Base-by-base conservation (phyloP, 176 grass and related monocot genomes). In the Miscanthus lutarioriparius region DNA sequence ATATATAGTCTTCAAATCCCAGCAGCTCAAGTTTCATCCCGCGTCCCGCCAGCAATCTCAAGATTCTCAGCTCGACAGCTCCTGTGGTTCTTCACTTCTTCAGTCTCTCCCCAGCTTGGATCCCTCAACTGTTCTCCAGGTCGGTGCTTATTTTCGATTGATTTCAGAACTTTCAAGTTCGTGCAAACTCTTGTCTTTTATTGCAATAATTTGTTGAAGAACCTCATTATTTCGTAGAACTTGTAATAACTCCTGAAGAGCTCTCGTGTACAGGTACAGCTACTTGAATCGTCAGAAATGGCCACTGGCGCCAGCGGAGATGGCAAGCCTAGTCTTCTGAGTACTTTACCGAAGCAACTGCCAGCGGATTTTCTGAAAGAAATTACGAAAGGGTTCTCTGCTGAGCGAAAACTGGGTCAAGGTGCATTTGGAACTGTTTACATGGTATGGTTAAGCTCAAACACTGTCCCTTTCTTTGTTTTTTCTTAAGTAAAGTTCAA, bases 341-440 rank as follows among this genome's bases (percentile, higher is more conserved):
- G 67, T 39, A 69, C 67, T 39, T 30, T 38, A 37, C 67, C 67
- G 35, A 39, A 39, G 35, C 3, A 69, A 12, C 16, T 69, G n/a
- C 35, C 35, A 39, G 35, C 9, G 20, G 19, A 39, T 0, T 69
- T 69, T 39, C 67, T 69, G 17, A 69, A 10, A 19, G 19, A 69
- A 16, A 69, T 69, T 20, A 39, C 67, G 0, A 1, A 39, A 12
- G 35, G 17, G 8, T 69, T 69, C 67, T 6, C 8, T 69, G 35
- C 17, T 38, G 67, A 39, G 0, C 17, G 67, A 16, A 39, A 38
- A 12, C 16, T 69, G 3, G 67, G 67, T 16, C 17, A 69, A n/a
- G 67, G 67, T 69, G 67, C 17, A 22, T 69, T 69, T 39, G 67
- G 67, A 39, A 69, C 8, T 39, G 33, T 69, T n/a, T 69, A 69